These are phyloP conservation scores for Tylopilus felleus DNA, from an alignment of 768 basidiomycete genomes.

Conservation along the genomic window DNA sequence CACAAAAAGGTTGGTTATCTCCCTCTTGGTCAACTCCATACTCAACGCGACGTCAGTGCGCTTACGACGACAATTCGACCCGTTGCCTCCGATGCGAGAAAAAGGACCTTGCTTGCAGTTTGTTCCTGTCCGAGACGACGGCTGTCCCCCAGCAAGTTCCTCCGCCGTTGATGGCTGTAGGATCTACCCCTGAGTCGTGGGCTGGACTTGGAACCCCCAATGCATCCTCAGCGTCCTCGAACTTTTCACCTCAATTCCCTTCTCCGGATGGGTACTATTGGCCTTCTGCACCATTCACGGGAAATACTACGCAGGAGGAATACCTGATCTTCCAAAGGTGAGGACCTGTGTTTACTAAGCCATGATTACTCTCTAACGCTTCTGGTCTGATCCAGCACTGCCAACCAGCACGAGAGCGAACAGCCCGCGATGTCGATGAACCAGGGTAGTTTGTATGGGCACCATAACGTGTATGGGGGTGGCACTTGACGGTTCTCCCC, in stretches of 20 bases:
- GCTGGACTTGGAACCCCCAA: conserved; percentile 2
- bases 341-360: background rate
- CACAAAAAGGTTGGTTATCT: conserved; percentile 23
- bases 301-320: background rate
- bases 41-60: conserved; percentile 16
- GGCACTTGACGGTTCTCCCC: conserved; percentile 1
- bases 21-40: background rate
- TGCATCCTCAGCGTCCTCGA: background rate
- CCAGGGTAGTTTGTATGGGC: conserved; percentile 6
- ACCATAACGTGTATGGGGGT: conserved; percentile 8
- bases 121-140: conserved; percentile 11
- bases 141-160: conserved; percentile 6
- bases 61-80: conserved; percentile 11
- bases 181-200: conserved; percentile 4
- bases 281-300: background rate
- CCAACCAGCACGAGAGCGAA: conserved; percentile 6
- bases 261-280: background rate
- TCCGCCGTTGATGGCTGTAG: background rate
- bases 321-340: conserved; percentile 11
- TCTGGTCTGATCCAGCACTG: conserved; percentile 2
- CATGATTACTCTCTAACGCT: background rate
- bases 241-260: background rate
- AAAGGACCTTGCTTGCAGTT: conserved; percentile 11
- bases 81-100: conserved; percentile 19
- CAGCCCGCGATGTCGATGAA: conserved; percentile 7